Percentiles rank a stretch among this genome's conserved stretches.
Evolutionary conservation across 139 green algal species (phyloP).

Genomic region (Micractinium sp.): DNA sequence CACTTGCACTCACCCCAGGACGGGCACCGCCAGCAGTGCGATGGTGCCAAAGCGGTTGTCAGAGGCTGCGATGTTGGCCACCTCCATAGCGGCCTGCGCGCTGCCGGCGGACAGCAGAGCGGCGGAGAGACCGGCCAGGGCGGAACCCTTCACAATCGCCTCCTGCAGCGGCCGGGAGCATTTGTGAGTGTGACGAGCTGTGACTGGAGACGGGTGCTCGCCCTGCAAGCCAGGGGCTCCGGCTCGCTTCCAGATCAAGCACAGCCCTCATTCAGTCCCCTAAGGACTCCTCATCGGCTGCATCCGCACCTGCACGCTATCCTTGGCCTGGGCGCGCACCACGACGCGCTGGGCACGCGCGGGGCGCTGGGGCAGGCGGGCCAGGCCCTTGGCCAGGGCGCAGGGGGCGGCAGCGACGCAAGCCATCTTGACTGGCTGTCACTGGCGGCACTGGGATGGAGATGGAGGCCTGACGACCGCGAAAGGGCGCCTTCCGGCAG

Average conservation of each 20-base stretch:
- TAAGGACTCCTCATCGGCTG: not conserved
- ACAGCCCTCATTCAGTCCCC: not conserved
- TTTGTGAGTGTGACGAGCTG: not conserved
- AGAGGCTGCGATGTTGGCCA: constrained; percentile 41
- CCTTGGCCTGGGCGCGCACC: not conserved
- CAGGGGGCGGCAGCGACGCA: not conserved
- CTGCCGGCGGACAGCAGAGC: constrained; percentile 52
- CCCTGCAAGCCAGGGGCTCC: not conserved
- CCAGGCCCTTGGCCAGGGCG: constrained; percentile 4
- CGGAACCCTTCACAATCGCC: constrained; percentile 27
- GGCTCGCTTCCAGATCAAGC: not conserved
- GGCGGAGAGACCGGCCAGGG: constrained; percentile 38
- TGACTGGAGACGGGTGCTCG: not conserved
- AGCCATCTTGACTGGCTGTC: not conserved
- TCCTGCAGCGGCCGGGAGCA: constrained; percentile 16
- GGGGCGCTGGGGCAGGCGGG: not conserved
- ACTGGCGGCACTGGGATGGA: too few species aligned
- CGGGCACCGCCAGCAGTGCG: constrained; percentile 25
- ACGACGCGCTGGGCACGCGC: not conserved
- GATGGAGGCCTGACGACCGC: too few species aligned
- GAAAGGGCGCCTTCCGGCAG: not conserved
- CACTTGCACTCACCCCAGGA: constrained; percentile 9
- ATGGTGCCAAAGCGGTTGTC: constrained; percentile 40
- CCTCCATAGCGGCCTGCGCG: constrained; percentile 53
- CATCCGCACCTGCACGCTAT: constrained; percentile 13